phyloP scores from a whole-genome alignment of 805 yeast genomes.

The Candida succiphila region DNA sequence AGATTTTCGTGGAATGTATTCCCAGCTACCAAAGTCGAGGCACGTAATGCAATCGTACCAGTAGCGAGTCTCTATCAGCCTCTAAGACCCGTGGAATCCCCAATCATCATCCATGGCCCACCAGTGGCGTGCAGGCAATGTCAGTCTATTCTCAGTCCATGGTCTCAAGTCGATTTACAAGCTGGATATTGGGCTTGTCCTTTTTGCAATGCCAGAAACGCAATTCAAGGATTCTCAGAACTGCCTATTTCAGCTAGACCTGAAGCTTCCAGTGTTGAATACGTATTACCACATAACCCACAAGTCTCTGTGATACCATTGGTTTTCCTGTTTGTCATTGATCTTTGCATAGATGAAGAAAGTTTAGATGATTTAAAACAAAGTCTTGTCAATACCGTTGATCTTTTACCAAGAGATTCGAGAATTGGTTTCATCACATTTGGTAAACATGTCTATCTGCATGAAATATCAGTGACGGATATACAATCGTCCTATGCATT shows the following conservation, averaged over 20 bases:
- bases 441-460: conserved; percentile 52
- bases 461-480: conserved; percentile 34
- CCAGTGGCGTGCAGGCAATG: conserved; percentile 46
- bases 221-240: conserved; percentile 14
- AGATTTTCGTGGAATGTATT: conserved; percentile 66
- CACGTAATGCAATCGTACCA: conserved; percentile 43
- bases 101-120: conserved; percentile 25
- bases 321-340: conserved; percentile 45
- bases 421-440: conserved; percentile 47
- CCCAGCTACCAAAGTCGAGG: conserved; percentile 45
- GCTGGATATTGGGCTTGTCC: conserved; percentile 43
- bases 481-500: conserved; percentile 30
- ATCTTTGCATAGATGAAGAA: conserved; percentile 43
- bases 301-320: conserved; percentile 25
- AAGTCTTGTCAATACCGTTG: conserved; percentile 32
- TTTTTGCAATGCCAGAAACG: conserved; percentile 41
- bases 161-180: conserved; percentile 24
- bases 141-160: conserved; percentile 45
- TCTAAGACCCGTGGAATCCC: conserved; percentile 33
- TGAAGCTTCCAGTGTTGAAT: conserved; percentile 41
- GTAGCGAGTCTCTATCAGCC: conserved; percentile 53
- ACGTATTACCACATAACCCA: conserved; percentile 20
- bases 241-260: conserved; percentile 28
- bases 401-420: conserved; percentile 39
- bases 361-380: conserved; percentile 43